Conservation (phyloP, 345 rosid species). For the Nephelium lappaceum region DNA sequence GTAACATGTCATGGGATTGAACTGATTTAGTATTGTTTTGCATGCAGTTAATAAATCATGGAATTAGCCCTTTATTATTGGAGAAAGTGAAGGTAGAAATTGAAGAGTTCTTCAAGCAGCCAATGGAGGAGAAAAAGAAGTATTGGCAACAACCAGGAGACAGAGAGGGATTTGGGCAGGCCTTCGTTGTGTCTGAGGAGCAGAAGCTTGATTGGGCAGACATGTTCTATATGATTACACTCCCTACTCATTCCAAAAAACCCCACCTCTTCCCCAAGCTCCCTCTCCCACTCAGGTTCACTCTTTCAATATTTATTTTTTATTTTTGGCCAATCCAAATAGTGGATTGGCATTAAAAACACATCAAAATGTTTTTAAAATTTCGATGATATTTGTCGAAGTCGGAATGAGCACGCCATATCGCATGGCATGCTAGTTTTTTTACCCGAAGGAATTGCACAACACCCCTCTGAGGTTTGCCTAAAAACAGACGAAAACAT, state of each 20-base stretch:
- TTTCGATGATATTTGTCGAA: too few relatives aligned
- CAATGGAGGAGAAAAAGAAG: neutral
- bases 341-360: too few relatives aligned
- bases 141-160: conserved; percentile 8
- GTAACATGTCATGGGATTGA: neutral
- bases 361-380: too few relatives aligned
- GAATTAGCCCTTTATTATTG: neutral
- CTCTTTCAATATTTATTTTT: neutral
- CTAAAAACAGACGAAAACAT: too few relatives aligned
- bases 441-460: too few relatives aligned
- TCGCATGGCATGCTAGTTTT: too few relatives aligned
- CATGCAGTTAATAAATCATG: conserved; percentile 31
- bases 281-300: conserved; percentile 11
- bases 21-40: neutral
- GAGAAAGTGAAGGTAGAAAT: conserved; percentile 15
- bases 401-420: too few relatives aligned
- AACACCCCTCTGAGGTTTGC: too few relatives aligned
- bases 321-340: too few relatives aligned
- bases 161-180: neutral
- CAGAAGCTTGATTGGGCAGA: neutral
- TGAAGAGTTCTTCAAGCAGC: conserved; percentile 16
- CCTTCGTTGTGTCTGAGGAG: neutral
- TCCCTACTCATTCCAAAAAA: neutral
- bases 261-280: conserved; percentile 15
- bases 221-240: neutral